phyloP scores from a whole-genome alignment of 192 early-diverging fungal species.

The Dimargaris verticillata region DNA sequence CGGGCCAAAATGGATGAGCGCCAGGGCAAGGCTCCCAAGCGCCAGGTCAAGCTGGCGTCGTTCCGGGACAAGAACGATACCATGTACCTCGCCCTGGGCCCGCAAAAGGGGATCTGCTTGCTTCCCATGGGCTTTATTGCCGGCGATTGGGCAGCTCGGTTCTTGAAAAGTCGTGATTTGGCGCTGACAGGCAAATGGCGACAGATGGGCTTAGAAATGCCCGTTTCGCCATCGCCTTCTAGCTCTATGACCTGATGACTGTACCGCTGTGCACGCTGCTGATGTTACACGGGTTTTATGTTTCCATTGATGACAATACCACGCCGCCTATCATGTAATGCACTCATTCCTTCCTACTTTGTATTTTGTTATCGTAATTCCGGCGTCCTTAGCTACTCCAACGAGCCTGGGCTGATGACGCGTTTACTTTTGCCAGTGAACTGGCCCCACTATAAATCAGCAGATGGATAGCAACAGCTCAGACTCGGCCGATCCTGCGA shows the following conservation, averaged over 20 bases:
- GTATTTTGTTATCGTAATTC: no score
- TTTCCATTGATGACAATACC: no score
- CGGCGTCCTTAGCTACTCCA: no score
- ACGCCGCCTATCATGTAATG: no score
- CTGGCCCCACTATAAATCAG: no score
- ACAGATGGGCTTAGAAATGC: background rate
- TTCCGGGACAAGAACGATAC: background rate
- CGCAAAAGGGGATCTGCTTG: conserved; percentile 1
- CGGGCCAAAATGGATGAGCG: background rate
- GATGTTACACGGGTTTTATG: no score
- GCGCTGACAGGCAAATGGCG: background rate
- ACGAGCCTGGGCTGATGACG: no score
- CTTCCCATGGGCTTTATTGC: background rate
- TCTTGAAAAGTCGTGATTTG: background rate
- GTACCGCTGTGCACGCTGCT: no score
- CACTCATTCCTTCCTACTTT: no score
- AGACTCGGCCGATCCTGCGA: no score
- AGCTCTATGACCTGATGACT: background rate
- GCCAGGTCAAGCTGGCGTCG: background rate
- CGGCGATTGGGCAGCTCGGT: background rate
- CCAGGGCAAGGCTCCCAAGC: background rate
- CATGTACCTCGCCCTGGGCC: background rate
- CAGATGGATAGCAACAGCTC: no score
- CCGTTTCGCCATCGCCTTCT: background rate
- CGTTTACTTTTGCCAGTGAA: no score